Conservation (phyloP, 305 asterid genomes). For the Fraxinus xanthoxyloides region DNA sequence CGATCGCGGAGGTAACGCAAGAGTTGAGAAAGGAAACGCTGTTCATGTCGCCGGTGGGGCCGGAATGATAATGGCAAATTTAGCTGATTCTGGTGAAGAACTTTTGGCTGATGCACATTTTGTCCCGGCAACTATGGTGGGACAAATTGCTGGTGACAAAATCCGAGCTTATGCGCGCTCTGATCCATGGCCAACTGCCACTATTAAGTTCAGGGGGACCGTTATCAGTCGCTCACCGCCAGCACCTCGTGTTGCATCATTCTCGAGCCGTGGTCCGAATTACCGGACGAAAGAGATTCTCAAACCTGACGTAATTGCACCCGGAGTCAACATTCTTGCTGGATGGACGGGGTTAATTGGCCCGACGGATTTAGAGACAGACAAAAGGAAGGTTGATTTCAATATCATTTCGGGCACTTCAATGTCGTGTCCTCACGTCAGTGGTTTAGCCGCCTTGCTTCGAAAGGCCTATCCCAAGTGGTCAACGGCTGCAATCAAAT, state of each 20-base stretch:
- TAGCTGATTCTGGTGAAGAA: constrained; percentile 85
- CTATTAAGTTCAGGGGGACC: constrained; percentile 63
- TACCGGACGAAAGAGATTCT: constrained; percentile 73
- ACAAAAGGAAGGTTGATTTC: constrained; percentile 69
- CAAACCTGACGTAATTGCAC: constrained; percentile 87
- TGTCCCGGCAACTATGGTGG: constrained; percentile 83
- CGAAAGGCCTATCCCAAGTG: constrained; percentile 64
- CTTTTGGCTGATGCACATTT: constrained; percentile 86
- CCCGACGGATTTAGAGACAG: constrained; percentile 65
- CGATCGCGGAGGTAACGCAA: constrained; percentile 89
- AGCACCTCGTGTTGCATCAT: constrained; percentile 83
- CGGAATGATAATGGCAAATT: constrained; percentile 74
- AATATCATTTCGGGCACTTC: constrained; percentile 86
- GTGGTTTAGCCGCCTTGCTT: constrained; percentile 80
- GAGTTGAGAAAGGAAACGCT: constrained; percentile 84
- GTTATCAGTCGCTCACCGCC: constrained; percentile 63
- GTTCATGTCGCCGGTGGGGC: constrained; percentile 81
- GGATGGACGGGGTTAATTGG: constrained; percentile 76
- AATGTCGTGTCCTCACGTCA: constrained; percentile 93
- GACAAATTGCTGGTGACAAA: constrained; percentile 62
- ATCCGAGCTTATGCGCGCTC: constrained; percentile 60
- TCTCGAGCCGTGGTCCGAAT: constrained; percentile 93
- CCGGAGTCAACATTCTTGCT: constrained; percentile 87
- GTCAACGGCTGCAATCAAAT: constrained; percentile 80
- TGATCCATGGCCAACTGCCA: constrained; percentile 71